Evolutionary conservation across 495 filamentous ascomycete genomes (phyloP).

Genomic region (Xylaria sp.): DNA sequence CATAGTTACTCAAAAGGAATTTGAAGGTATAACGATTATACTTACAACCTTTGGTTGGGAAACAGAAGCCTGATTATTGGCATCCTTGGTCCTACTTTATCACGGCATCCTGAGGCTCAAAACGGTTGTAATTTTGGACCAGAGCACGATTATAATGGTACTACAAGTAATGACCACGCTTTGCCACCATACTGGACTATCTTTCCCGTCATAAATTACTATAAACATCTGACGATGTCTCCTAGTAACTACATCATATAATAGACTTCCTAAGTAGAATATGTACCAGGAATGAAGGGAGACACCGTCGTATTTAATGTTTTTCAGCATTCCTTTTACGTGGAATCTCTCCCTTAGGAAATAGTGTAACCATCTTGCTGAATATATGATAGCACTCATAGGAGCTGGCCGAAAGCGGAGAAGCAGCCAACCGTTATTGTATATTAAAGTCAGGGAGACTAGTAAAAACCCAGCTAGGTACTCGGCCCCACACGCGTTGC

Average conservation of each 20-base stretch:
- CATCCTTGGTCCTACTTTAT: slow-evolving; percentile 3
- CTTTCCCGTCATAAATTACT: neutral
- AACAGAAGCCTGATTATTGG: no score
- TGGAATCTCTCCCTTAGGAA: neutral
- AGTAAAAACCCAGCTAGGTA: neutral
- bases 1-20: no score
- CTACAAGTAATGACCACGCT: neutral
- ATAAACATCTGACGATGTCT: neutral
- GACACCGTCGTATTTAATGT: neutral
- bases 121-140: neutral
- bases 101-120: neutral
- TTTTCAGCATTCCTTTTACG: neutral
- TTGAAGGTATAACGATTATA: no score
- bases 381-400: neutral
- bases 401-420: neutral
- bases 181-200: neutral
- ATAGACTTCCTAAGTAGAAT: neutral
- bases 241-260: neutral
- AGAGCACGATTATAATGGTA: neutral
- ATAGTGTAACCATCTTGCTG: neutral
- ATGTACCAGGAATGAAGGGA: neutral
- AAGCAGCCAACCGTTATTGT: neutral
- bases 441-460: neutral
- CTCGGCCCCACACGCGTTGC: neutral
- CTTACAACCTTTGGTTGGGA: no score